These are phyloP conservation scores for Sordariomycetes sp. DNA, from an alignment of 2,329 filamentous ascomycete genomes.

Conservation along the genomic window DNA sequence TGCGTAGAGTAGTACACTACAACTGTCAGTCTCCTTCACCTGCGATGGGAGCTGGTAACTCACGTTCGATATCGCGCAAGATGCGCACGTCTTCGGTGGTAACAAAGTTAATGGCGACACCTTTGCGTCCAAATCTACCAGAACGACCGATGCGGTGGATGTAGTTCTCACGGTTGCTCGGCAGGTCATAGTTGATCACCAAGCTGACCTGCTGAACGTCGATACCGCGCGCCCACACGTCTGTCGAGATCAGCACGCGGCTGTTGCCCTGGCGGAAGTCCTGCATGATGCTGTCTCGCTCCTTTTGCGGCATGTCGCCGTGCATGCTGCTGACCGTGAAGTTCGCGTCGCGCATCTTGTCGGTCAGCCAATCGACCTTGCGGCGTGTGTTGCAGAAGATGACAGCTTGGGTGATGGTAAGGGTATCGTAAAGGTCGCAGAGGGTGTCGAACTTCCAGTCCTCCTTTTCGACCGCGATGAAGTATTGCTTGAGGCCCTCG, in stretches of 20 bases:
- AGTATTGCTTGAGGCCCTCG: conserved; percentile 97
- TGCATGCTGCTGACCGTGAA: conserved; percentile 99
- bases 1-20: conserved; percentile 90
- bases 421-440: conserved; percentile 95
- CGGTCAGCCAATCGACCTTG: conserved; percentile 98
- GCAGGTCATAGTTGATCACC: conserved; percentile 98
- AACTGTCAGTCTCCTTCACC: conserved; percentile 19
- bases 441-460: conserved; percentile 99
- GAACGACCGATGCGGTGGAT: conserved; percentile 97
- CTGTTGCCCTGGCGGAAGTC: conserved; percentile 97
- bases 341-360: conserved; percentile 98
- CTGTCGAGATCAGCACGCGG: conserved; percentile 91
- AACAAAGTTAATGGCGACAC: conserved; percentile 99
- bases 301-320: conserved; percentile 97
- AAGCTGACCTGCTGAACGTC: conserved; percentile 97
- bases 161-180: conserved; percentile 98
- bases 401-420: conserved; percentile 97
- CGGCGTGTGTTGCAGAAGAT: conserved; percentile 99
- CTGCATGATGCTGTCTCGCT: conserved; percentile 98
- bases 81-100: conserved; percentile 97
- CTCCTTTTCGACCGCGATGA: conserved; percentile 98
- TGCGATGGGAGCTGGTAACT: conserved; percentile 31
- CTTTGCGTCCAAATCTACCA: conserved; percentile 92
- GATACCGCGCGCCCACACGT: conserved; percentile 97
- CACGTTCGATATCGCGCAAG: conserved; percentile 89